Conservation (phyloP, 805 yeast genomes). For the Kluyveromyces siamensis region DNA sequence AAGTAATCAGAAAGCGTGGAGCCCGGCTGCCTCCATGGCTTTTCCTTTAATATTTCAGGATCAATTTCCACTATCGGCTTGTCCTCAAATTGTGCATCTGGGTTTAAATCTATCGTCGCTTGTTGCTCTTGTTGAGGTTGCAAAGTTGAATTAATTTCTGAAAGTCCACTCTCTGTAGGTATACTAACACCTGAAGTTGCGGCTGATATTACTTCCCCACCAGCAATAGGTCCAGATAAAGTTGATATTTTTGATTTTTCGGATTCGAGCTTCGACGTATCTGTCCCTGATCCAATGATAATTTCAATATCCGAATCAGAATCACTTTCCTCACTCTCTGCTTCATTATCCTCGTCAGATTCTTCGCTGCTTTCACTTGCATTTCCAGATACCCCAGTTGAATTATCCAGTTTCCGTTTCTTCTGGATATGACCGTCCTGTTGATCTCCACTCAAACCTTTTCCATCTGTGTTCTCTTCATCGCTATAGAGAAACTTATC, state of each 20-base stretch:
- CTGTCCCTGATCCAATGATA: conserved; percentile 47
- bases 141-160: not conserved
- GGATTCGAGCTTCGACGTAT: conserved; percentile 20
- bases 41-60: conserved; percentile 74
- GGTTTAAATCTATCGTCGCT: conserved; percentile 27
- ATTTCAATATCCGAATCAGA: conserved; percentile 71
- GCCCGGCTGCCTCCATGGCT: conserved; percentile 98
- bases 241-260: conserved; percentile 9
- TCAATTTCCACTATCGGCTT: conserved; percentile 74
- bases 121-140: conserved; percentile 17
- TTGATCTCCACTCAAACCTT: conserved; percentile 5
- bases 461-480: conserved; percentile 10
- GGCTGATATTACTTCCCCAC: conserved; percentile 8
- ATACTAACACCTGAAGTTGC: conserved; percentile 9
- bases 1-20: conserved; percentile 92
- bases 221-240: conserved; percentile 5
- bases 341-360: conserved; percentile 38
- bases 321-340: conserved; percentile 41
- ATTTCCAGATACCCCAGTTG: conserved; percentile 13
- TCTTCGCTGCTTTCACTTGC: conserved; percentile 24
- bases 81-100: conserved; percentile 48
- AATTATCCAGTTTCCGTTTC: conserved; percentile 7
- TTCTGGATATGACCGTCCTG: not conserved
- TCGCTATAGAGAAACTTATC: conserved; percentile 29
- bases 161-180: not conserved